Evolutionary conservation across 2,329 filamentous ascomycete species (phyloP).

Genomic region (Ophiostoma pallidulum): DNA sequence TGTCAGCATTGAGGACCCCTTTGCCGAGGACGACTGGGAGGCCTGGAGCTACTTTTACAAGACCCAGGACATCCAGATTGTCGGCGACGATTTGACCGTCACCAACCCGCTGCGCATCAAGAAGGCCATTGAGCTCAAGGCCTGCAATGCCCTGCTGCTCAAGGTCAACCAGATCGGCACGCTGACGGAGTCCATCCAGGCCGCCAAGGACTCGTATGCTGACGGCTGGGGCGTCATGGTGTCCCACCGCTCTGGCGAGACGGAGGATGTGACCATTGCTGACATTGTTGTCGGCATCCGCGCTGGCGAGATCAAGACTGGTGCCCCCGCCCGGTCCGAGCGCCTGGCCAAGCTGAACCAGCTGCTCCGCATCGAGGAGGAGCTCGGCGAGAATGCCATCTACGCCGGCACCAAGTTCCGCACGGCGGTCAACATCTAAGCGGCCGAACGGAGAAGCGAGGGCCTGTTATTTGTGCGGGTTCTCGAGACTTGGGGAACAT

Average conservation of each 20-base stretch:
- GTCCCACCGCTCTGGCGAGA: slow-evolving; percentile 97
- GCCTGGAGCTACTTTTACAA: slow-evolving; percentile 99
- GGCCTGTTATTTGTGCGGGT: neutral
- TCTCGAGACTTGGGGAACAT: neutral
- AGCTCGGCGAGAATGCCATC: slow-evolving; percentile 83
- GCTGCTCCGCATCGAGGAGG: slow-evolving; percentile 98
- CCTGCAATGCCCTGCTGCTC: slow-evolving; percentile 93
- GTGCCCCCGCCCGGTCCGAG: slow-evolving; percentile 92
- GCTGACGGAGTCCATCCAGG: slow-evolving; percentile 96
- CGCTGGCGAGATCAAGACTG: slow-evolving; percentile 97
- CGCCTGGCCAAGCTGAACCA: slow-evolving; percentile 99
- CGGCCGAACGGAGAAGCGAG: neutral
- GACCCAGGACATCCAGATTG: slow-evolving; percentile 96
- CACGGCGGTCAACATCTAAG: slow-evolving; percentile 77
- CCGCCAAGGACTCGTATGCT: slow-evolving; percentile 94
- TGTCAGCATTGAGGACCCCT: slow-evolving; percentile 97
- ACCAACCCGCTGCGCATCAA: slow-evolving; percentile 99
- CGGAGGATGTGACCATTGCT: slow-evolving; percentile 97
- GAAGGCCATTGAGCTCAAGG: slow-evolving; percentile 98
- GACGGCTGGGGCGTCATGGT: slow-evolving; percentile 99
- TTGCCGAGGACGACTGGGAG: slow-evolving; percentile 99
- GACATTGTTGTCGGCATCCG: slow-evolving; percentile 97
- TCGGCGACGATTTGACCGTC: slow-evolving; percentile 96
- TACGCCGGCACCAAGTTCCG: slow-evolving; percentile 93
- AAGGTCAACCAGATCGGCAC: slow-evolving; percentile 99